These are phyloP conservation scores for Carex littledalei DNA, from an alignment of 176 grass and related monocot genomes.

Conservation along the genomic window DNA sequence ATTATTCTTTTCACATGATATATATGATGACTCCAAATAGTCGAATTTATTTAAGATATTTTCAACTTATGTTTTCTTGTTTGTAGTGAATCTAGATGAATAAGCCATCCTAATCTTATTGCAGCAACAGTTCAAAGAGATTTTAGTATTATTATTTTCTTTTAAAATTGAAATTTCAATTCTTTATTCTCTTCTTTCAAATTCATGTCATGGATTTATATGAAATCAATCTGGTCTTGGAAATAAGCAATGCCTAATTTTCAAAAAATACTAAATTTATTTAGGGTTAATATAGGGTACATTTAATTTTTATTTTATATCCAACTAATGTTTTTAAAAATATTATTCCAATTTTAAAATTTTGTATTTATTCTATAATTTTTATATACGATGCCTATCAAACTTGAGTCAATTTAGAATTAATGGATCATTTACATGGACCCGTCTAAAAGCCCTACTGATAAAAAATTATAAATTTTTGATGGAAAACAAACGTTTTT, in stretches of 20 bases:
- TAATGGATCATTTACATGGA: background rate
- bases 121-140: no score
- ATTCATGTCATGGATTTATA: background rate
- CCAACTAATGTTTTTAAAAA: background rate
- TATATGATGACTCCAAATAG: no score
- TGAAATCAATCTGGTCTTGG: background rate
- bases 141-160: no score
- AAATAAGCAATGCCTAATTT: background rate
- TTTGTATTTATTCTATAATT: background rate
- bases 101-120: no score
- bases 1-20: no score
- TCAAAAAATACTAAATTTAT: background rate
- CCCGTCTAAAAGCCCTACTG: background rate
- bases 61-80: no score
- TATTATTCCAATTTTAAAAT: background rate
- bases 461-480: background rate
- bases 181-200: background rate
- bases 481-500: background rate
- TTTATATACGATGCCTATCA: background rate
- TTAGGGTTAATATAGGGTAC: no score
- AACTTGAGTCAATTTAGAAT: background rate
- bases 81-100: no score
- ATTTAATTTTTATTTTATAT: background rate
- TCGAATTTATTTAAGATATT: no score
- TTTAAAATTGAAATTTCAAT: background rate